Evolutionary conservation across 306 rosid genomes (phyloP), one percentile per base, ranked within the genome.

Genomic region (Fragaria ananassa): DNA sequence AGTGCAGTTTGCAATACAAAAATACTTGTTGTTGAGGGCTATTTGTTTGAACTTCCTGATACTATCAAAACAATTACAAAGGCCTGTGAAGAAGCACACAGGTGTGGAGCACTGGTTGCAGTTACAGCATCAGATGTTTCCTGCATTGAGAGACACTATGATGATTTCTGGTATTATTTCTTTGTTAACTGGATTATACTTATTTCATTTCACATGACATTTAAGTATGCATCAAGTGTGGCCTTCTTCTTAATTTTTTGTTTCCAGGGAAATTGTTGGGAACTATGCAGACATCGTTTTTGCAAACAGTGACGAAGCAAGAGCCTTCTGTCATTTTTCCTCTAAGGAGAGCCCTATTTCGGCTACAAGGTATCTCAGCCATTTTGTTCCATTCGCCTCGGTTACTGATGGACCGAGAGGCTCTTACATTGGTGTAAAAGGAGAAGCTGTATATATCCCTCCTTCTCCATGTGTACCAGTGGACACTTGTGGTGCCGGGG

Each of bases 401-500:
- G 97, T 95, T 7, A 95, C 98, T 0, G 97, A 95, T 65, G 98
- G 98, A 64, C 87, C 80, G 1, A 72, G 79, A 81, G 98, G 98
- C 19, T 95, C 98, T 0, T 92, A 87, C 87, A 81, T 95, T 47
- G 97, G 98, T 19, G 83, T 90, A 35, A 92, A 92, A 75, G 98
- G 98, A 72, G 96, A 88, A 83, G 93, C 97, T 34, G 78, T 95
- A 50, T 92, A 92, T 76, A 89, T 95, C 74, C 97, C 96, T 61
- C 97, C 98, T 27, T 86, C 90, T 76, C 92, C 95, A 1, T 95
- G 98, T 34, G 85, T 89, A 72, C 96, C 98, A 2, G 84, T 88
- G 42, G 98, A 95, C 87, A 95, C 97, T 35, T 92, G 97, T 77
- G 98, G 98, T 65, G 98, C 98, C 0, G 98, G 98, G 19, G 98